Evolutionary conservation across 306 rosid genomes (phyloP), one percentile per base, ranked within the genome.

Genomic region (Heteromeles arbutifolia): DNA sequence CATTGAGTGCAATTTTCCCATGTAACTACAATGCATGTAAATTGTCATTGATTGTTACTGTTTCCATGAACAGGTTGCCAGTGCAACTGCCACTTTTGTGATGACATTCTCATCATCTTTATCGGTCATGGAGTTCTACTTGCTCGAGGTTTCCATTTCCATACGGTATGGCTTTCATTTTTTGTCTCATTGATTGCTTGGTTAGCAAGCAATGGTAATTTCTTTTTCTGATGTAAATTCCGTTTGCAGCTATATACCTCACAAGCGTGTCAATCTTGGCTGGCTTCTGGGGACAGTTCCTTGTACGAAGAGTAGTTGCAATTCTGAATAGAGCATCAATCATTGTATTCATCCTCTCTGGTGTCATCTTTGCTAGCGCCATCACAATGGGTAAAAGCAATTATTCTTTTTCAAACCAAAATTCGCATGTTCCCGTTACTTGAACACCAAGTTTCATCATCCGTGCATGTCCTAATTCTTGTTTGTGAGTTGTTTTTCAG

Each of bases 11-110:
- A 69, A 12, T 22, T 21, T 57, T 4, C 63, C 15, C 64, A 58
- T 19, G 59, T 54, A 6, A 54, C 22, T 54, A n/a, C 26, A 64
- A 64, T 64, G 19, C 11, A 64, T 29, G 68, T 17, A 29, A 15
- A 29, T 17, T 31, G 17, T 0, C 9, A 4, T 57, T 5, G 28
- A 61, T 10, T 58, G 13, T 11, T 13, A 18, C 48, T 24, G 21
- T 77, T 61, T 24, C 3, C 12, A 39, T 77, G 75, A n/a, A 71
- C 70, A 92, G 96, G 97, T 92, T 79, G 98, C 98, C 8, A 94
- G 97, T 82, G 90, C 96, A 29, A 91, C 98, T 57, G 97, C 97
- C 44, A 90, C 97, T 80, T 91, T 90, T 68, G 97, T 94, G 65
- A 91, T 94, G 97, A 84, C 85, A 89, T 94, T 91, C 81, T 94